Percentiles rank a stretch among this genome's conserved stretches.
These are phyloP conservation scores for Saccharomycopsis sp. DNA, from an alignment of 805 yeast genomes.

Conservation along the genomic window DNA sequence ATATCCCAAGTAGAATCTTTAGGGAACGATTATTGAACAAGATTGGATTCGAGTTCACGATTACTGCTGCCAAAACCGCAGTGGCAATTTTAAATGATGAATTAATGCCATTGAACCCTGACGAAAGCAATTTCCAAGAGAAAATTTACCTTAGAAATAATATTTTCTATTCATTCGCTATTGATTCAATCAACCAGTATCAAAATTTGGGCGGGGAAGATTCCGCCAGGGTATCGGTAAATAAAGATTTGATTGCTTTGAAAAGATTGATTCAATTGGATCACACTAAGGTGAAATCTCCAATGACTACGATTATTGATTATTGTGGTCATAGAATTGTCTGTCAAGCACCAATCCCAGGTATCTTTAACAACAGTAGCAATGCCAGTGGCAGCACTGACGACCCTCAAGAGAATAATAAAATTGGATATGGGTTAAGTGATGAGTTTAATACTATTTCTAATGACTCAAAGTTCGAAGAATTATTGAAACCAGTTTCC, in stretches of 20 bases:
- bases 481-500: slow-evolving; percentile 53
- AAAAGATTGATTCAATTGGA: slow-evolving; percentile 62
- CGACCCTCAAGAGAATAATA: slow-evolving; percentile 30
- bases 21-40: slow-evolving; percentile 72
- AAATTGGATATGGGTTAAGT: slow-evolving; percentile 68
- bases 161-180: slow-evolving; percentile 78
- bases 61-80: slow-evolving; percentile 74
- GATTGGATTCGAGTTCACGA: slow-evolving; percentile 67
- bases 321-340: slow-evolving; percentile 82
- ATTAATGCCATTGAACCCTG: slow-evolving; percentile 73
- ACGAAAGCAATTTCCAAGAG: slow-evolving; percentile 46
- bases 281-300: slow-evolving; percentile 53
- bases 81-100: slow-evolving; percentile 68
- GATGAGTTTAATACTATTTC: slow-evolving; percentile 49
- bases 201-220: slow-evolving; percentile 46
- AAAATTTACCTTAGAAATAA: slow-evolving; percentile 74
- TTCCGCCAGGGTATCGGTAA: slow-evolving; percentile 75
- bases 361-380: slow-evolving; percentile 48
- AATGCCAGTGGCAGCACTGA: slow-evolving; percentile 35
- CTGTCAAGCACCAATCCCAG: slow-evolving; percentile 96
- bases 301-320: slow-evolving; percentile 83
- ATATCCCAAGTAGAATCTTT: slow-evolving; percentile 58
- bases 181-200: slow-evolving; percentile 45
- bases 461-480: slow-evolving; percentile 45
- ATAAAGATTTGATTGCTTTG: slow-evolving; percentile 72